These are phyloP conservation scores for Blastobotrys raffinosifermentans DNA, from an alignment of 1,139 yeast species.

Conservation along the genomic window DNA sequence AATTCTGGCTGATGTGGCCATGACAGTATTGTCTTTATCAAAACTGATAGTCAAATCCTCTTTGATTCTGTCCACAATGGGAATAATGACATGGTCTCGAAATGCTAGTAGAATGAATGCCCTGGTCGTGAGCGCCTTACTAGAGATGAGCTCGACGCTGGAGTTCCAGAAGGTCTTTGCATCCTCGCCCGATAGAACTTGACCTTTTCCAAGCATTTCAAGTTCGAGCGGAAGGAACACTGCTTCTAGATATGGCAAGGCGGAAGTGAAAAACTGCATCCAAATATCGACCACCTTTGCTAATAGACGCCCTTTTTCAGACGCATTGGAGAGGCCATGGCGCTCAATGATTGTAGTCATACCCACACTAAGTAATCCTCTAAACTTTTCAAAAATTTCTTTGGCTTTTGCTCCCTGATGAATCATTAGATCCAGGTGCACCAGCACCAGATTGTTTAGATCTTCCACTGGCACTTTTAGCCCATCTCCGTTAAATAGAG, in stretches of 20 bases:
- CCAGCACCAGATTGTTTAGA: constrained; percentile 43
- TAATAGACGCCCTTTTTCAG: constrained; percentile 26
- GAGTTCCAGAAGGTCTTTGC: constrained; percentile 39
- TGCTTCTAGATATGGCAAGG: constrained; percentile 54
- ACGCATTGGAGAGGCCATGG: constrained; percentile 15
- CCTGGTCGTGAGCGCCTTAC: constrained; percentile 28
- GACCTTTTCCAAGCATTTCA: constrained; percentile 41
- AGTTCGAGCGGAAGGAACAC: constrained; percentile 54
- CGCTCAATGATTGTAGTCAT: constrained; percentile 39
- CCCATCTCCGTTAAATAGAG: constrained; percentile 46
- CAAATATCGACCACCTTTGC: constrained; percentile 33
- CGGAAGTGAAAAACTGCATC: constrained; percentile 49
- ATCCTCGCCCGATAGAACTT: constrained; percentile 24
- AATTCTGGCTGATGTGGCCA: constrained; percentile 36
- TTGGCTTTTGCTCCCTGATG: constrained; percentile 37
- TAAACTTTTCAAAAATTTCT: constrained; percentile 40
- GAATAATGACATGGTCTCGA: constrained; percentile 34
- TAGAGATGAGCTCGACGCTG: constrained; percentile 23
- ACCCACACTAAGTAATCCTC: constrained; percentile 43
- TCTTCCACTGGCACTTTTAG: constrained; percentile 52
- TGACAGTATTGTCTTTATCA: constrained; percentile 12
- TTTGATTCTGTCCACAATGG: constrained; percentile 40
- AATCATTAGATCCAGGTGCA: constrained; percentile 42
- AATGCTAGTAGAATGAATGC: constrained; percentile 30
- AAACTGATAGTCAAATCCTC: constrained; percentile 34